Evolutionary conservation across 768 basidiomycete species (phyloP).

Genomic region (Daedaleopsis nitida): DNA sequence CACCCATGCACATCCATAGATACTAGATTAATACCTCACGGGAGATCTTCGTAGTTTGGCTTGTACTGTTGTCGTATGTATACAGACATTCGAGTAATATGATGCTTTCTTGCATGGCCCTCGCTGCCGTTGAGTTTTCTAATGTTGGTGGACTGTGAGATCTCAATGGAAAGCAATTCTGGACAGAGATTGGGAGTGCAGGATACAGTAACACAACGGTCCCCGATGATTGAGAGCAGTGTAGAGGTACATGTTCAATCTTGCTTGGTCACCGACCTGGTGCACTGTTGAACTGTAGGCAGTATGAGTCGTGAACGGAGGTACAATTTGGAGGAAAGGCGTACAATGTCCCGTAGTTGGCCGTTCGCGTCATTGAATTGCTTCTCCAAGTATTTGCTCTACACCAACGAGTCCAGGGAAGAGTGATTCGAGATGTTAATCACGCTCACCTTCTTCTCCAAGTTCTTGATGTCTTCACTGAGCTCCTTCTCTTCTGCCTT

Average conservation of each 20-base stretch:
- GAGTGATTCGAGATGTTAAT: background rate
- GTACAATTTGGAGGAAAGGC: background rate
- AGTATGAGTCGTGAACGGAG: background rate
- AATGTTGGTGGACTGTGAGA: too few relatives aligned
- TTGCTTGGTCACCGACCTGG: conserved; percentile 29
- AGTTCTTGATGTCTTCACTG: conserved; percentile 75
- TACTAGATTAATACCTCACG: background rate
- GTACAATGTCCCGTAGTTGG: conserved; percentile 83
- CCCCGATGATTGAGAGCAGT: background rate
- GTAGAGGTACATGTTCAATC: conserved; percentile 3
- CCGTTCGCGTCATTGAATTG: conserved; percentile 89
- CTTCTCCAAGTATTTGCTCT: conserved; percentile 93
- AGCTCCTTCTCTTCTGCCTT: conserved; percentile 80
- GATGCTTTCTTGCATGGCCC: too few relatives aligned
- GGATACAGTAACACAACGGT: conserved; percentile 3
- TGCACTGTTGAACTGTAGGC: conserved; percentile 53
- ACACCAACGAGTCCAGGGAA: background rate
- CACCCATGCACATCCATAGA: background rate
- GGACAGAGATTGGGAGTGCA: background rate
- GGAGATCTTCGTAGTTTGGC: too few relatives aligned
- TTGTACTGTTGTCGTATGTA: too few relatives aligned
- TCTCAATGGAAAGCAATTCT: background rate
- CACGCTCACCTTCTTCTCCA: conserved; percentile 78
- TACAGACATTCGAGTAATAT: too few relatives aligned
- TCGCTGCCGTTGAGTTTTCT: too few relatives aligned